Evolutionary conservation across 2,329 filamentous ascomycete species (phyloP).

Genomic region (Penicillium thymicola): DNA sequence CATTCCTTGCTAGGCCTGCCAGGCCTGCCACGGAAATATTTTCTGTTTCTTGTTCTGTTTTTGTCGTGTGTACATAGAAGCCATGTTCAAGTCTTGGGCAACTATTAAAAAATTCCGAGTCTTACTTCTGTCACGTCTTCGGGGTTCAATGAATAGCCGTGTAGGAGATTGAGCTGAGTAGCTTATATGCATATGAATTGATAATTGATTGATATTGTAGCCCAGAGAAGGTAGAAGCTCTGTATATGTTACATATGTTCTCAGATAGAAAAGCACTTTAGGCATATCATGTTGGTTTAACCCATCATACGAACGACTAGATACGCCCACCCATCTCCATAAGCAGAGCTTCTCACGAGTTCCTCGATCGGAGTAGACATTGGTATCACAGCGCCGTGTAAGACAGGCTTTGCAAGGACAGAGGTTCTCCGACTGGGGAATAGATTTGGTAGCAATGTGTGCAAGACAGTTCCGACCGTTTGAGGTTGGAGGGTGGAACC

Average conservation of each 20-base stretch:
- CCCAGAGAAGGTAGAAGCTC: no score
- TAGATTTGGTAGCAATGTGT: slow-evolving; percentile 69
- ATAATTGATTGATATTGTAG: no score
- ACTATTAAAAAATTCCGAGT: not conserved
- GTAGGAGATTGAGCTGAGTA: no score
- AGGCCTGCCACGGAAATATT: no score
- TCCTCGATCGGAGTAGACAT: slow-evolving; percentile 78
- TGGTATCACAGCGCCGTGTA: slow-evolving; percentile 82
- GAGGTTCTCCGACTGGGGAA: slow-evolving; percentile 86
- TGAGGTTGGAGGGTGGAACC: slow-evolving; percentile 51
- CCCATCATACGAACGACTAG: slow-evolving; percentile 70
- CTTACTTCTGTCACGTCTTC: no score
- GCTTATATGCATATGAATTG: no score
- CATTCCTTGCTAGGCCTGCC: no score
- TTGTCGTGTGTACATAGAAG: not conserved
- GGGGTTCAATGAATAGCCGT: no score
- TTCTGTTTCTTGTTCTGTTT: not conserved
- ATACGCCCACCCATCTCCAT: slow-evolving; percentile 89
- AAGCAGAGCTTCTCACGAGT: slow-evolving; percentile 75
- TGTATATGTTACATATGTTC: no score
- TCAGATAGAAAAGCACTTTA: no score
- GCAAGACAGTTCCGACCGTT: slow-evolving; percentile 74
- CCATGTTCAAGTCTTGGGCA: not conserved
- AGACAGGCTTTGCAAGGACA: slow-evolving; percentile 74
- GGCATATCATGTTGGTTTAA: no score